phyloP scores from a whole-genome alignment of 2,329 filamentous ascomycete species.

The Aspergillus piperis region DNA sequence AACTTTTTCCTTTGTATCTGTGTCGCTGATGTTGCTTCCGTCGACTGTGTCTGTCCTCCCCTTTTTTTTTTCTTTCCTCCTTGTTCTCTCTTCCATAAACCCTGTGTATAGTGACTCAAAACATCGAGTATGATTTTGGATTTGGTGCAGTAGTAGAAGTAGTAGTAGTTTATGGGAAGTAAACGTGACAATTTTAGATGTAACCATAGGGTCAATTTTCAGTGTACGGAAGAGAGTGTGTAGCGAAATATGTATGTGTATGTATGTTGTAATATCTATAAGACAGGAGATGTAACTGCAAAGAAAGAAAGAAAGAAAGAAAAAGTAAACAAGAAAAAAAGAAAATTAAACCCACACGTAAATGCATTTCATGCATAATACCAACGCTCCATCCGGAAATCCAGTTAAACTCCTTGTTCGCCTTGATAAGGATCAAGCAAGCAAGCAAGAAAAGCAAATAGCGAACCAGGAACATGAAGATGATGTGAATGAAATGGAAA shows the following conservation, averaged over 20 bases:
- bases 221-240: neutral
- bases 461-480: too few species aligned
- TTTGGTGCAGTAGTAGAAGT: neutral
- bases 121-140: conserved; percentile 6
- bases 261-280: neutral
- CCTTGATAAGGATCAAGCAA: neutral
- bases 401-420: neutral
- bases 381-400: neutral
- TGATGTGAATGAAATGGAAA: too few species aligned
- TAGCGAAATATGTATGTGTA: neutral
- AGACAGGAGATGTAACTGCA: neutral
- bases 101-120: conserved; percentile 23
- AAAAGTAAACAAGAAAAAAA: neutral
- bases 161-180: neutral
- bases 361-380: neutral
- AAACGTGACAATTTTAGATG: too few species aligned
- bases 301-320: too few species aligned
- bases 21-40: conserved; percentile 1
- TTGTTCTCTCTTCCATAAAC: conserved; percentile 16
- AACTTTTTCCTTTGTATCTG: conserved; percentile 28
- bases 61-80: conserved; percentile 26
- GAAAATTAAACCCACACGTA: neutral
- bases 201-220: too few species aligned
- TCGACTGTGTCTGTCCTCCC: conserved; percentile 2
- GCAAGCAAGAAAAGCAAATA: neutral